phyloP scores from a whole-genome alignment of 2,329 filamentous ascomycete genomes.

The Xylariaceae sp. region DNA sequence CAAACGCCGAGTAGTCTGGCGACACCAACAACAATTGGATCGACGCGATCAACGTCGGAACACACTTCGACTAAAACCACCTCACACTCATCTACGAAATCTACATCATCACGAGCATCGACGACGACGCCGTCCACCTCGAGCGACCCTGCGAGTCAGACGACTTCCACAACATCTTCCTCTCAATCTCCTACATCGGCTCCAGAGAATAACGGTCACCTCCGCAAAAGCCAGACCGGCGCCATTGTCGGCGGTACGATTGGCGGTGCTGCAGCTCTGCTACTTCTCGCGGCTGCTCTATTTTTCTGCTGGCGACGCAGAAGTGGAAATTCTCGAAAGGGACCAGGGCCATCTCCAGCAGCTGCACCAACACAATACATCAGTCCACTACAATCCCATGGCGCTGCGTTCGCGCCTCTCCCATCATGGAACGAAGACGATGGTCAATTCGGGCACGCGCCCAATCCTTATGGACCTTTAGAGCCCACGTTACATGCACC shows the following conservation, averaged over 20 bases:
- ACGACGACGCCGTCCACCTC: neutral
- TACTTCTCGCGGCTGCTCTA: constrained; percentile 36
- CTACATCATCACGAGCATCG: constrained; percentile 1
- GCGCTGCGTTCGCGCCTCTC: constrained; percentile 39
- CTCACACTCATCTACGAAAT: constrained; percentile 13
- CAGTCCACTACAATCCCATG: constrained; percentile 32
- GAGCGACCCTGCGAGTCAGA: constrained; percentile 1
- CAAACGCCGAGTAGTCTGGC: constrained; percentile 37
- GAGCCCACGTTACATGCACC: constrained; percentile 7
- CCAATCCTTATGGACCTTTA: constrained; percentile 19
- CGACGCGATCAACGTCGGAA: constrained; percentile 24
- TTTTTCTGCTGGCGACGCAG: constrained; percentile 44
- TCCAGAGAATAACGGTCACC: constrained; percentile 1
- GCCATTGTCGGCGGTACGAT: constrained; percentile 55
- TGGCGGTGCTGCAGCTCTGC: constrained; percentile 47
- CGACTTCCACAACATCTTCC: neutral
- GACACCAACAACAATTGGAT: constrained; percentile 42
- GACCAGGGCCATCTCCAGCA: constrained; percentile 38
- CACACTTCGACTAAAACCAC: constrained; percentile 20
- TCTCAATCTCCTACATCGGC: constrained; percentile 1
- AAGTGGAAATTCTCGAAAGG: constrained; percentile 40
- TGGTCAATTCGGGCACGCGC: constrained; percentile 13
- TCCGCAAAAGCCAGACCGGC: constrained; percentile 33
- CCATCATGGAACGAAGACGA: constrained; percentile 34
- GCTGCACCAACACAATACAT: constrained; percentile 37